Evolutionary conservation across 306 rosid genomes (phyloP).

Genomic region (Fragaria ananassa): DNA sequence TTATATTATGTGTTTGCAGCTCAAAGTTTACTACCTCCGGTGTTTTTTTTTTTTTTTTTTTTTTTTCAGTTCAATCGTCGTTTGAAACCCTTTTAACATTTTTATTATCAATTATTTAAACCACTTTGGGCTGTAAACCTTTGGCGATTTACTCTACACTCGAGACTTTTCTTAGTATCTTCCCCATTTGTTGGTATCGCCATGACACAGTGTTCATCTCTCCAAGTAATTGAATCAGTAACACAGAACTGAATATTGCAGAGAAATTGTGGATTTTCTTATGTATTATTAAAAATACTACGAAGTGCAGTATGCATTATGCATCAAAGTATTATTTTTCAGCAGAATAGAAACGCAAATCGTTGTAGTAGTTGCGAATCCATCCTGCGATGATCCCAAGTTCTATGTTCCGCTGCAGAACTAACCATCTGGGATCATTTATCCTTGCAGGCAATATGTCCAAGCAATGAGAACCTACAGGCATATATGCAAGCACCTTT

Average conservation of each 20-base stretch:
- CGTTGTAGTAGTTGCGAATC: background rate
- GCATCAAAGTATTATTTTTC: background rate
- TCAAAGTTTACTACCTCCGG: background rate
- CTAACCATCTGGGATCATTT: background rate
- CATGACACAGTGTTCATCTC: background rate
- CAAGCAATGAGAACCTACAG: constrained; percentile 9
- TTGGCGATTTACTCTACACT: background rate
- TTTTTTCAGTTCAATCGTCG: background rate
- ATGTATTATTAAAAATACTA: background rate
- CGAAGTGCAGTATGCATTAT: background rate
- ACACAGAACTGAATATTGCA: background rate
- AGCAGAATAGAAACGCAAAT: background rate
- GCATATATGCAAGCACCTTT: background rate
- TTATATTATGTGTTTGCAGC: background rate
- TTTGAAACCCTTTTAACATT: background rate
- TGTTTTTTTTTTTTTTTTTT: background rate
- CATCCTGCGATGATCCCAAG: background rate
- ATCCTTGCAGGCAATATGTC: background rate
- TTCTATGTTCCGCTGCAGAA: background rate
- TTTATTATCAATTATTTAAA: background rate
- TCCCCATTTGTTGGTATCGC: background rate
- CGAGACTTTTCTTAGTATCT: background rate
- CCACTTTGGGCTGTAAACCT: background rate
- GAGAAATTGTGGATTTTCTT: background rate
- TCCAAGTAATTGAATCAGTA: background rate